These are phyloP conservation scores for Papiliotrema terrestris DNA, from an alignment of 1,284 basidiomycete species.

Conservation along the genomic window DNA sequence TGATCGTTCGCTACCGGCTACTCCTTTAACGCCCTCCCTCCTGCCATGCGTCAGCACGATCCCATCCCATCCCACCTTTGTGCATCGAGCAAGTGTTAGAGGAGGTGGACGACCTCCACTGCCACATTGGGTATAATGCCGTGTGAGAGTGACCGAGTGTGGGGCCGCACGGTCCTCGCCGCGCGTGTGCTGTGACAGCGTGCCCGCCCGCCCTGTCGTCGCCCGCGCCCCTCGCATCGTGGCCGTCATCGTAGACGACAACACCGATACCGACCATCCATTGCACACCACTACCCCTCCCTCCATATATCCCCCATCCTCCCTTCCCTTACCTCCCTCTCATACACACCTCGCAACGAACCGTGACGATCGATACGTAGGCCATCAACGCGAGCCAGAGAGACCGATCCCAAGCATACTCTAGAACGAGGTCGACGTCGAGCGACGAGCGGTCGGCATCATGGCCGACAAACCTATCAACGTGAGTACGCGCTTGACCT, in stretches of 20 bases:
- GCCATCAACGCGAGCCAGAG: too few species aligned
- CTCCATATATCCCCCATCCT: neutral
- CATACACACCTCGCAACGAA: neutral
- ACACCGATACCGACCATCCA: neutral
- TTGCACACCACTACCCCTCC: neutral
- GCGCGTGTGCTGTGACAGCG: too few species aligned
- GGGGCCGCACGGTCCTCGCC: neutral
- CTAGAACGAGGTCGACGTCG: too few species aligned
- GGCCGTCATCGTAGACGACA: neutral
- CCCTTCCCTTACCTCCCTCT: neutral
- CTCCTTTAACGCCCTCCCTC: neutral
- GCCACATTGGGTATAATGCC: neutral
- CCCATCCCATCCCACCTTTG: neutral
- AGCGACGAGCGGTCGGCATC: constrained; percentile 7
- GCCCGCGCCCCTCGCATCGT: neutral
- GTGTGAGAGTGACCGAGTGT: neutral
- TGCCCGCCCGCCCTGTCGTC: too few species aligned
- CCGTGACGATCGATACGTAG: too few species aligned
- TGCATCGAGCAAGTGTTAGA: neutral
- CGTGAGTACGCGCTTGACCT: constrained; percentile 21
- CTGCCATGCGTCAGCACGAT: neutral
- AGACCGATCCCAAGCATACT: too few species aligned
- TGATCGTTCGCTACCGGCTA: too few species aligned
- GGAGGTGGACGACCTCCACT: constrained; percentile 1
- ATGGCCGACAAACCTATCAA: constrained; percentile 49